Evolutionary conservation across 2,329 filamentous ascomycete genomes (phyloP).

Genomic region (Colletotrichum orbiculare): DNA sequence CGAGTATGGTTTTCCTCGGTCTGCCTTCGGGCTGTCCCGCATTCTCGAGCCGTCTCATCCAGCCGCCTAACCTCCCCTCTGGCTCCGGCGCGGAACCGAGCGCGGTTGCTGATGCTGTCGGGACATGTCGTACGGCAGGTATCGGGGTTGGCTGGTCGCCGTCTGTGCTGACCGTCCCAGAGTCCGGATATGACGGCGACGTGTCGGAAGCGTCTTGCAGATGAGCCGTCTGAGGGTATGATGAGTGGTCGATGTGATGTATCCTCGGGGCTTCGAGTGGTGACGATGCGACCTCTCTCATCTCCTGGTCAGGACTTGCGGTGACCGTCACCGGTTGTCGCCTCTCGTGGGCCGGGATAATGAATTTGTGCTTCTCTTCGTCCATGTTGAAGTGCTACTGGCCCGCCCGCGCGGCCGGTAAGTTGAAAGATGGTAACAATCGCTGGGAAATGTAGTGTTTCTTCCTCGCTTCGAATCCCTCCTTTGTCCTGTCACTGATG

Average conservation of each 20-base stretch:
- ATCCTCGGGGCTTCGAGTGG: constrained; percentile 23
- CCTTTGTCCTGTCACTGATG: not conserved
- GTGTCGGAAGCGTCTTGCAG: constrained; percentile 12
- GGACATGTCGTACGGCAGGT: constrained; percentile 10
- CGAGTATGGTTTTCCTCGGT: constrained; percentile 30
- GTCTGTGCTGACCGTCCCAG: constrained; percentile 9
- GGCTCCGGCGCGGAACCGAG: constrained; percentile 6
- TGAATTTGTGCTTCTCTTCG: constrained; percentile 36
- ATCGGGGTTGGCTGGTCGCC: constrained; percentile 9
- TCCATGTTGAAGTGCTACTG: constrained; percentile 25
- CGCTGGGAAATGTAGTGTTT: constrained; percentile 3
- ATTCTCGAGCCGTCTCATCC: constrained; percentile 26
- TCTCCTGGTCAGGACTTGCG: constrained; percentile 4
- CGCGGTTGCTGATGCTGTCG: constrained; percentile 18
- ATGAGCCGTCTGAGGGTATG: constrained; percentile 21
- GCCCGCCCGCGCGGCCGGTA: constrained; percentile 17
- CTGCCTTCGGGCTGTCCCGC: constrained; percentile 11
- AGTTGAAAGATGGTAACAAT: not conserved
- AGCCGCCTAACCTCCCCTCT: constrained; percentile 2
- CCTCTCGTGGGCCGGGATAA: constrained; percentile 31
- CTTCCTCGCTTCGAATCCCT: not conserved
- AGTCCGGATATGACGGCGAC: constrained; percentile 22
- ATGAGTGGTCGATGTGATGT: constrained; percentile 27
- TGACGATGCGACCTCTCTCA: not conserved
- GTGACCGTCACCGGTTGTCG: constrained; percentile 23